Conservation (phyloP, 1,139 yeast genomes). For the Nadsonia starkeyi-henricii region DNA sequence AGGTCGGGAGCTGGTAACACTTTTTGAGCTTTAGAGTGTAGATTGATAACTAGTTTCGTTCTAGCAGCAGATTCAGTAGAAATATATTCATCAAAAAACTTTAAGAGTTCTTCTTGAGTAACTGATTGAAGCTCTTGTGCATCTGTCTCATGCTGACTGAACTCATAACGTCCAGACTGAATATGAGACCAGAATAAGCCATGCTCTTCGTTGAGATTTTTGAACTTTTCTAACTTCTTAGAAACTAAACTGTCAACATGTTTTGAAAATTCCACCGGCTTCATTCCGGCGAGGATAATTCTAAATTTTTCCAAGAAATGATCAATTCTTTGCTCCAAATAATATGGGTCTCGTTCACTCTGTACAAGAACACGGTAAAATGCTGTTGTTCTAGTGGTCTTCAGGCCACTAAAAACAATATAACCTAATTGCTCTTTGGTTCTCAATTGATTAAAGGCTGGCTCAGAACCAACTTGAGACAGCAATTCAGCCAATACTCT, state of each 20-base stretch:
- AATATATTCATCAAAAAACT: constrained; percentile 39
- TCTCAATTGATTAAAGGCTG: constrained; percentile 76
- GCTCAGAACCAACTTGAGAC: constrained; percentile 65
- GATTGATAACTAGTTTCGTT: constrained; percentile 44
- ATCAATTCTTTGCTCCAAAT: constrained; percentile 64
- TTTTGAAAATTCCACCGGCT: constrained; percentile 49
- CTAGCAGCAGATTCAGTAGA: constrained; percentile 28
- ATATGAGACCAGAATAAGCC: constrained; percentile 52
- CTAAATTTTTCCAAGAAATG: constrained; percentile 38
- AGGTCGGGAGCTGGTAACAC: no score
- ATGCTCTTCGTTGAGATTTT: constrained; percentile 68
- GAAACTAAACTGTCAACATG: constrained; percentile 56
- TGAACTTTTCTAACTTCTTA: constrained; percentile 54
- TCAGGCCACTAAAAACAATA: constrained; percentile 70
- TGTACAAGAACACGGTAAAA: constrained; percentile 76
- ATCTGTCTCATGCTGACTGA: constrained; percentile 38
- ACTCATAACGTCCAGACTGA: constrained; percentile 66
- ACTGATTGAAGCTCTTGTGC: constrained; percentile 42
- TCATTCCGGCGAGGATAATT: constrained; percentile 29
- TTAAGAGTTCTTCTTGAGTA: constrained; percentile 42
- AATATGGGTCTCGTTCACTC: constrained; percentile 64
- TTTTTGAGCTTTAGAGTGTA: constrained; percentile 47
- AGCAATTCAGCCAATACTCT: constrained; percentile 48
- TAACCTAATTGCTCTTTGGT: constrained; percentile 88
- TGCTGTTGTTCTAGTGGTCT: constrained; percentile 55